Evolutionary conservation across 2,329 filamentous ascomycete species (phyloP), one percentile per base, ranked within the genome.

Genomic region (Fusarium marasasianum): DNA sequence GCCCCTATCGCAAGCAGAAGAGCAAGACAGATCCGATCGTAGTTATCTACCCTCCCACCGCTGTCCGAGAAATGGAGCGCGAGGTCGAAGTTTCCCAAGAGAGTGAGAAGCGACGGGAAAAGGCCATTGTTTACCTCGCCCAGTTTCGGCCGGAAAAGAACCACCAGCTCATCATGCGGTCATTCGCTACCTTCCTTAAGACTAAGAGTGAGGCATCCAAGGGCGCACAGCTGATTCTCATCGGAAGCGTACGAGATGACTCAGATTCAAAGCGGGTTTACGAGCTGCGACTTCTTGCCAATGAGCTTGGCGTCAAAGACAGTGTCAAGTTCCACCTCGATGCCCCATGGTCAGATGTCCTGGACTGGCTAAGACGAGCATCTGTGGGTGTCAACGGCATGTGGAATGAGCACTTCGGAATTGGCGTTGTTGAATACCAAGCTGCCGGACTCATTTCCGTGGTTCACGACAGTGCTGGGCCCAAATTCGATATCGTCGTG

Each of bases 371-470:
- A 69, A 86, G 90, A 60, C 91, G 87, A 71, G 91, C 93, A 8
- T 96, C 91, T 24, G 90, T 99, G 4, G 96, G 96, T 56, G 95
- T 97, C 37, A 99, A 99, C 78, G 94, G 93, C 79, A 99, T 99
- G 96, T 99, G 96, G 96, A 98, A 98, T 81, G 96, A 99, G 84
- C 96, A 99, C 82, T 99, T 99, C 81, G 96, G 96, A 29, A 99
- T 99, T 67, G 96, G 96, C 3, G 95, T 98, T 22, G 96, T 99
- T 45, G 96, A 99, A 85, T 99, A 98, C 80, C 95, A 98, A 81
- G 96, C 96, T 8, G 96, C 96, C 0, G 96, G 96, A 3, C 86
- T 99, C 66, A 95, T 99, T 65, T 91, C 93, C 10, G 95, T 99
- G 0, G 96, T 98, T 14, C 96, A 99, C 79, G 88, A 98, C 82